Conservation (phyloP, 257 asterid species). For the Salvia hispanica region DNA sequence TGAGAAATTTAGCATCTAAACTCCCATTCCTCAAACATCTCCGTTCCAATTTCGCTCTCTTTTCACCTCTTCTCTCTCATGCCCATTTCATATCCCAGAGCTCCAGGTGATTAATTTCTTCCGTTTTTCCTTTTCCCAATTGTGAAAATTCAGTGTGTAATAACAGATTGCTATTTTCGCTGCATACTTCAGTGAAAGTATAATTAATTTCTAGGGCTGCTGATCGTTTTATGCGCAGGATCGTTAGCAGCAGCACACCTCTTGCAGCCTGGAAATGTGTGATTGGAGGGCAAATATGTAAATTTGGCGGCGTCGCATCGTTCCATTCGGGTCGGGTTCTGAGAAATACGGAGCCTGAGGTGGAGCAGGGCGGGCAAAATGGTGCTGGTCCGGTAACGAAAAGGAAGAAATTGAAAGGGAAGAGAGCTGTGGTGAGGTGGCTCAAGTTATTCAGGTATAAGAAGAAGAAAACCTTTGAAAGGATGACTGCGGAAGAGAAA, state of each 20-base stretch:
- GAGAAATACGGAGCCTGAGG: conserved; percentile 38
- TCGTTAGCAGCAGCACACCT: conserved; percentile 33
- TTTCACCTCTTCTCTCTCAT: conserved; percentile 26
- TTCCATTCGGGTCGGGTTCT: conserved; percentile 48
- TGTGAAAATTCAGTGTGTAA: background rate
- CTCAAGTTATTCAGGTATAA: conserved; percentile 79
- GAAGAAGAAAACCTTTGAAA: conserved; percentile 73
- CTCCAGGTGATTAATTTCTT: conserved; percentile 40
- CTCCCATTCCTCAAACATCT: conserved; percentile 38
- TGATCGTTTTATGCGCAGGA: conserved; percentile 43
- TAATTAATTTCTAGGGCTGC: conserved; percentile 24
- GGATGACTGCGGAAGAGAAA: conserved; percentile 84
- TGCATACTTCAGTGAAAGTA: background rate
- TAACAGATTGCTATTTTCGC: background rate
- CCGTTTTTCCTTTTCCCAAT: background rate
- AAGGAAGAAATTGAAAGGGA: conserved; percentile 89
- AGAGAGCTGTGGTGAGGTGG: conserved; percentile 89
- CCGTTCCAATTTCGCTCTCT: conserved; percentile 24
- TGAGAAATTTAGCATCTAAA: conserved; percentile 47
- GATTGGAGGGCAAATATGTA: conserved; percentile 31
- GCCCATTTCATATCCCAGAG: conserved; percentile 32
- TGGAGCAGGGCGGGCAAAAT: conserved; percentile 37
- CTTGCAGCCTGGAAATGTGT: conserved; percentile 28
- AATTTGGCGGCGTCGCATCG: conserved; percentile 42
- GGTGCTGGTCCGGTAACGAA: conserved; percentile 43